Evolutionary conservation across 805 yeast genomes (phyloP), one percentile per base, ranked within the genome.

Genomic region (Hanseniaspora nectarophila): DNA sequence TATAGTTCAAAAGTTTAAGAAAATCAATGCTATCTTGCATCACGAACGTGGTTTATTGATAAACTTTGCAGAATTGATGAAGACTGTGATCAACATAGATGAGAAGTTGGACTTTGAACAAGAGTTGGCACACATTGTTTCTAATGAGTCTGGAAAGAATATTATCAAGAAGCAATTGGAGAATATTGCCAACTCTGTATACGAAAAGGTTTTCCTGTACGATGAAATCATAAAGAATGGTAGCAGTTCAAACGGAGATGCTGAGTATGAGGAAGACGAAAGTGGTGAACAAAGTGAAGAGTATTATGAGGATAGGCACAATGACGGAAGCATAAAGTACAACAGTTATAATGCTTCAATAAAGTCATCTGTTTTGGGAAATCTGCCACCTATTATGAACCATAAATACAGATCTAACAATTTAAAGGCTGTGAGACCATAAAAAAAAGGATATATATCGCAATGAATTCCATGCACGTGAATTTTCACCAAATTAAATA

Each of bases 271-370:
- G 1, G 32, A 42, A 28, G 45, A 42, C 4, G 40, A 37, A 20
- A 37, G 40, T 21, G 26, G 26, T 13, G 40, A 37, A 12, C 49
- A 48, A 28, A 24, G 53, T 9, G 50, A 45, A 20, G 31, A 21
- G 7, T 24, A 40, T 6, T 48, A 45, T 20, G 43, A 39, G 18
- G 45, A 53, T 18, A 15, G 51, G 15, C 45, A 43, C 10, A 47
- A 44, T 16, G 42, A 53, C 18, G 54, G 54, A 32, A 35, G 38
- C 40, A 23, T 51, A 49, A 31, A 33, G 18, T 23, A 37, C 38
- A 20, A 26, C 33, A n/a, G 43, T 23, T 29, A 35, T 42, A 12
- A 37, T 28, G 12, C 21, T 15, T 15, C 45, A 23, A 21, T 33
- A 44, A 10, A 47, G 24, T n/a, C 46, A 28, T 8, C 33, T 37